Percentiles rank a stretch among this genome's conserved stretches.
phyloP scores from a whole-genome alignment of 2,329 filamentous ascomycete species.

The Colletotrichum tropicale region DNA sequence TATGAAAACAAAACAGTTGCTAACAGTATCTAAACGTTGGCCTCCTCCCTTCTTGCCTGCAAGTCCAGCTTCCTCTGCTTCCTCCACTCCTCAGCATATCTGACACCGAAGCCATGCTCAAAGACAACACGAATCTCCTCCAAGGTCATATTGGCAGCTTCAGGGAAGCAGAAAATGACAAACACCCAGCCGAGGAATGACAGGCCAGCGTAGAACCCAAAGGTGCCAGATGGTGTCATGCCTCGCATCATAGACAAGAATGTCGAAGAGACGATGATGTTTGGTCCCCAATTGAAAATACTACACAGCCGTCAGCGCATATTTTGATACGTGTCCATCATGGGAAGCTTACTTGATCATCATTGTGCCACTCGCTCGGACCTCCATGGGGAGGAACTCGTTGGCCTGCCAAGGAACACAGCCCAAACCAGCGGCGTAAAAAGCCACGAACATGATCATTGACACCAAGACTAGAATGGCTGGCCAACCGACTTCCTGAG shows the following conservation, averaged over 20 bases:
- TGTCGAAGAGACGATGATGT: conserved; percentile 54
- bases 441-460: conserved; percentile 26
- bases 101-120: conserved; percentile 49
- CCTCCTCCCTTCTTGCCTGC: background rate
- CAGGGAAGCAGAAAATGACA: conserved; percentile 55
- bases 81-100: conserved; percentile 42
- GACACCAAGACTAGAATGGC: background rate
- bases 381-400: conserved; percentile 38
- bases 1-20: accelerated
- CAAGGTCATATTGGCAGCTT: conserved; percentile 59
- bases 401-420: conserved; percentile 26
- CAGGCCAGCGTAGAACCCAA: conserved; percentile 56
- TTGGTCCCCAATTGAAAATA: conserved; percentile 49
- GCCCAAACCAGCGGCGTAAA: conserved; percentile 25
- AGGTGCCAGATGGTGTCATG: conserved; percentile 53
- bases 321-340: accelerated
- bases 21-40: background rate
- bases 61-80: conserved; percentile 30
- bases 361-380: conserved; percentile 52
- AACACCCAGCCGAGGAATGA: conserved; percentile 51
- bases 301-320: background rate
- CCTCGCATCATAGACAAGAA: conserved; percentile 54
- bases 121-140: conserved; percentile 60
- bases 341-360: conserved; percentile 37
- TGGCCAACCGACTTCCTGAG: background rate